Conservation (phyloP, 768 basidiomycete genomes). For the Russula sp. region DNA sequence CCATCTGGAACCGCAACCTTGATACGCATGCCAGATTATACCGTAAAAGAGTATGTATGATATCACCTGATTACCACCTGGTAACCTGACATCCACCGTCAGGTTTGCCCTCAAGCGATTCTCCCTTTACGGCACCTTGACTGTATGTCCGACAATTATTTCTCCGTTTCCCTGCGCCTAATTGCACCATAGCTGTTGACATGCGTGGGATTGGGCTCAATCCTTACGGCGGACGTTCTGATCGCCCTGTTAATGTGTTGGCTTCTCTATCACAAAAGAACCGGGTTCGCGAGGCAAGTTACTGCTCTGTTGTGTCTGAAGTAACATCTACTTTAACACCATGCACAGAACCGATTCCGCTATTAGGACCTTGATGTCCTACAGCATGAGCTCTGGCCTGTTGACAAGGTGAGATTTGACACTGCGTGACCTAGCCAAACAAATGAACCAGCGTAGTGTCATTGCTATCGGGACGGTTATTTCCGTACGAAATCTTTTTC, state of each 20-base stretch:
- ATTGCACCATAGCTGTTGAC: constrained; percentile 40
- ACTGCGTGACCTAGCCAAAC: neutral
- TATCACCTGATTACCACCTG: neutral
- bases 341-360: constrained; percentile 27
- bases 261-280: constrained; percentile 41
- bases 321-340: neutral
- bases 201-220: constrained; percentile 39
- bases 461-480: constrained; percentile 21
- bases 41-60: constrained; percentile 38
- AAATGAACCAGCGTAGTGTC: constrained; percentile 13
- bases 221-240: constrained; percentile 43
- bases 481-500: constrained; percentile 4
- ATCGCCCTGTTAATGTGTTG: constrained; percentile 45
- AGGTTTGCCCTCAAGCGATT: constrained; percentile 29
- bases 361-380: constrained; percentile 27
- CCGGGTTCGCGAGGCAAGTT: constrained; percentile 39
- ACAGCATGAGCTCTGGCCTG: constrained; percentile 28
- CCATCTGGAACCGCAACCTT: neutral
- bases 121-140: constrained; percentile 33
- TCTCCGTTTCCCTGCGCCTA: neutral
- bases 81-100: constrained; percentile 12
- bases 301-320: neutral
- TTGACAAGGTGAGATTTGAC: constrained; percentile 26
- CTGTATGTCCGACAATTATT: constrained; percentile 24
- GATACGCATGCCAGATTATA: constrained; percentile 36